Evolutionary conservation across 257 asterid species (phyloP).

Genomic region (Penstemon newberryi): DNA sequence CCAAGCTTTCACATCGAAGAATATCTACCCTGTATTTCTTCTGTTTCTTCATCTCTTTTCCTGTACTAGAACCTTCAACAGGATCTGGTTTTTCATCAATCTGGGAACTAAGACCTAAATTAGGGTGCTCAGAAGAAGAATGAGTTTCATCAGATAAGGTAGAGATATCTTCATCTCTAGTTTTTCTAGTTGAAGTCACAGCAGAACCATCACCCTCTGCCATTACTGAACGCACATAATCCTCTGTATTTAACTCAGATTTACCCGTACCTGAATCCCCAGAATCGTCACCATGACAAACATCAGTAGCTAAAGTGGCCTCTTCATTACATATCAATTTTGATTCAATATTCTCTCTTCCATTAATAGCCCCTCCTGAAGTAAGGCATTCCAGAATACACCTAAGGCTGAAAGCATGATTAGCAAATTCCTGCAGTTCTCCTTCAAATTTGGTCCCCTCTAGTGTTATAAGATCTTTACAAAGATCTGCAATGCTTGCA

Average conservation of each 20-base stretch:
- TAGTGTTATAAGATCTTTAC: slow-evolving; percentile 80
- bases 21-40: slow-evolving; percentile 81
- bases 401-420: slow-evolving; percentile 97
- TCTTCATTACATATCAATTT: slow-evolving; percentile 47
- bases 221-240: slow-evolving; percentile 28
- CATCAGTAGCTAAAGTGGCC: slow-evolving; percentile 36
- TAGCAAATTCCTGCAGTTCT: slow-evolving; percentile 95
- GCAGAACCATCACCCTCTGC: slow-evolving; percentile 43
- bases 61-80: slow-evolving; percentile 45
- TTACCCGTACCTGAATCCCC: slow-evolving; percentile 34
- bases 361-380: slow-evolving; percentile 78
- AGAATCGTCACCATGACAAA: slow-evolving; percentile 32
- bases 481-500: slow-evolving; percentile 90
- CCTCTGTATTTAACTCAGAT: slow-evolving; percentile 38
- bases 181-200: slow-evolving; percentile 32
- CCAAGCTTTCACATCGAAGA: slow-evolving; percentile 99
- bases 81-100: slow-evolving; percentile 44
- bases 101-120: slow-evolving; percentile 42
- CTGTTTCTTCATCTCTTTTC: slow-evolving; percentile 53
- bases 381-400: slow-evolving; percentile 90
- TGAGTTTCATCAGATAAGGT: slow-evolving; percentile 39
- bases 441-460: slow-evolving; percentile 99
- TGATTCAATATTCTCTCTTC: slow-evolving; percentile 37
- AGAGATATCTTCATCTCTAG: slow-evolving; percentile 37
- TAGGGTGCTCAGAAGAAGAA: slow-evolving; percentile 39